Base-by-base conservation (phyloP, 108 stramenopile species). In the Cyclostephanos tholiformis region DNA sequence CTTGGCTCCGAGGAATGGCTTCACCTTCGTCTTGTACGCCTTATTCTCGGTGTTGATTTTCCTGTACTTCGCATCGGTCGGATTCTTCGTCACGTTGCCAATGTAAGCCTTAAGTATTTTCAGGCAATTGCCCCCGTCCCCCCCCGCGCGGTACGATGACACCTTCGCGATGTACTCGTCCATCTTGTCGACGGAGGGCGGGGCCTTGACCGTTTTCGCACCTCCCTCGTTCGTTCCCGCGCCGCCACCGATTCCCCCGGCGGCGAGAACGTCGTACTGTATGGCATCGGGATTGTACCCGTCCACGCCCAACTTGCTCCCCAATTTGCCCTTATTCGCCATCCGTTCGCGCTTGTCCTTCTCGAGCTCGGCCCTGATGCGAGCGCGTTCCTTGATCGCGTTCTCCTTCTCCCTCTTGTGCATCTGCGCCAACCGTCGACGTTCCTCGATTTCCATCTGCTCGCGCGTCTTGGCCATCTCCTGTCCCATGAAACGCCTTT, bases 11-110 rank as follows among this genome's bases (percentile, higher is more conserved):
- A 94, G 43, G 69, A 95, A 89, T 13, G 91, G 88, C 75, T 91
- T 88, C 41, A 97, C 91, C 69, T 91, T 94, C 27, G 80, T 82
- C 68, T 92, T 95, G 87, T 83, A 97, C 19, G 90, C 95, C 50
- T 96, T 97, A 82, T 93, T 97, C 59, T 97, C 97, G 83, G 91
- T 91, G 76, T 96, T 97, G 71, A 96, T 96, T 43, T 79, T 86
- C 62, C 84, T 81, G 87, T 84, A 97, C 64, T 92, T 95, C 25
- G 79, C 78, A 50, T 95, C 94, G 44, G 83, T 82, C 0, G 97
- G 96, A 43, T 96, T 79, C 55, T 95, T 92, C 22, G 87, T 91
- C 13, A 95, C 88, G 72, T 97, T 98, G 72, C 88, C 88, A 50
- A 98, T 80, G 71, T 95, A 96, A 3, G 86, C 77, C 46, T 84